Base-by-base conservation (phyloP, 1,139 yeast species). In the Suzukiozyma palmioleophila region DNA sequence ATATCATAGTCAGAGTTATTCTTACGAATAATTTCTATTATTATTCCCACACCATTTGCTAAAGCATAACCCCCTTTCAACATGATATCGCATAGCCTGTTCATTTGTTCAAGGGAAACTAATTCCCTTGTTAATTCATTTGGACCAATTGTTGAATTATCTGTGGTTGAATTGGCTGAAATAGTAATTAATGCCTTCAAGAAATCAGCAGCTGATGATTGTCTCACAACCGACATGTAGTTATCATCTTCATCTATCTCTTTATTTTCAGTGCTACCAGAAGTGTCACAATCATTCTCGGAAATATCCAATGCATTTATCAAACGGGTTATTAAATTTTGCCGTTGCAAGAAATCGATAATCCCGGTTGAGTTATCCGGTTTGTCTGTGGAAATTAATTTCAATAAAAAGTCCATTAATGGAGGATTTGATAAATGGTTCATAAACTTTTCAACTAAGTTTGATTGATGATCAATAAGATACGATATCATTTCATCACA, bases 1-100 rank as follows among this genome's bases (percentile, higher is more conserved):
- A 83, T 78, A 63, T 92, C 98, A 59, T 92, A 92, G 60, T 92
- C 98, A 1, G 96, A 87, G 59, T 92, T 94, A 61, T 92, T 92
- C 58, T 92, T 92, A 50, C 99, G 77, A 49, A 94, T 94, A 43
- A 92, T 84, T 60, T 92, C 98, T 56, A 92, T 92, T 40, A 92
- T 84, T 37, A 92, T 89, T 5, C 97, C 97, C 26, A 92, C 98
- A 42, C 97, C 97, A 49, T 92, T 92, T 27, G 96, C 87, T 53
- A 92, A 72, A 3, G 96, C 94, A 35, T 90, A 83, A 3, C 97
- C 96, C 13, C 97, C 97, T 47, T 78, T 68, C 18, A 90, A 71
- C 98, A 94, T 94, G 50, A 85, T 76, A n/a, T 76, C 62, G 39
- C 94, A 86, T 36, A 92, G 67, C 42, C 72, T 67, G 48, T 81